Evolutionary conservation across 306 rosid genomes (phyloP).

Genomic region (Fragaria nilgerrensis): DNA sequence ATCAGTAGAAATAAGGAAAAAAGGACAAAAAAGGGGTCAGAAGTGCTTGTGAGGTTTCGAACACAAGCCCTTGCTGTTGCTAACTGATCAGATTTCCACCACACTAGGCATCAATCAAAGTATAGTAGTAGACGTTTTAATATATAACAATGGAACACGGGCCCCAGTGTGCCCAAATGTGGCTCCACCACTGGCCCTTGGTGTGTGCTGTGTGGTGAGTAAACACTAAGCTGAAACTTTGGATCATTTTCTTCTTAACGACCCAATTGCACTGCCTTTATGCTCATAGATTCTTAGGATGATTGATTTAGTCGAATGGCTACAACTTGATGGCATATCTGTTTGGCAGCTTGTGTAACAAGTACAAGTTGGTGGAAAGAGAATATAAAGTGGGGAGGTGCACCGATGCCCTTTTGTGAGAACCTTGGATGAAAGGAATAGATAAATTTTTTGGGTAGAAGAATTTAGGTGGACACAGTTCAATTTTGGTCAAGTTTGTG

Average conservation of each 20-base stretch:
- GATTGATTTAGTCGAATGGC: background rate
- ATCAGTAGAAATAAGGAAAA: too few species aligned
- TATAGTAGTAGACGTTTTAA: too few species aligned
- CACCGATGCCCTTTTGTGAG: background rate
- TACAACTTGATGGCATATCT: background rate
- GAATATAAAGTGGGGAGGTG: background rate
- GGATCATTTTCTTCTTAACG: background rate
- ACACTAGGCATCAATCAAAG: too few species aligned
- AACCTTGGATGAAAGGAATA: background rate
- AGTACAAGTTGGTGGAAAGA: background rate
- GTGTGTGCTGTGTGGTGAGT: background rate
- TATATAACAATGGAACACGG: too few species aligned
- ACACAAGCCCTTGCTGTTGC: too few species aligned
- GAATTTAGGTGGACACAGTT: background rate
- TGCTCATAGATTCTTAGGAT: background rate
- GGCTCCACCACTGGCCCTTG: background rate
- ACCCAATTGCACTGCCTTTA: background rate
- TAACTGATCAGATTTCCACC: too few species aligned
- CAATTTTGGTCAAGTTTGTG: background rate
- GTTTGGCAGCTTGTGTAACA: background rate
- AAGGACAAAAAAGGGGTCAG: too few species aligned
- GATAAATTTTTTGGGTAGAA: too few species aligned
- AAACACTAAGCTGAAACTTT: background rate
- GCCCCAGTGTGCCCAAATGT: too few species aligned
- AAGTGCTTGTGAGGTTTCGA: too few species aligned